Evolutionary conservation across 306 rosid species (phyloP), one percentile per base, ranked within the genome.

Genomic region (Dicorynia guianensis): DNA sequence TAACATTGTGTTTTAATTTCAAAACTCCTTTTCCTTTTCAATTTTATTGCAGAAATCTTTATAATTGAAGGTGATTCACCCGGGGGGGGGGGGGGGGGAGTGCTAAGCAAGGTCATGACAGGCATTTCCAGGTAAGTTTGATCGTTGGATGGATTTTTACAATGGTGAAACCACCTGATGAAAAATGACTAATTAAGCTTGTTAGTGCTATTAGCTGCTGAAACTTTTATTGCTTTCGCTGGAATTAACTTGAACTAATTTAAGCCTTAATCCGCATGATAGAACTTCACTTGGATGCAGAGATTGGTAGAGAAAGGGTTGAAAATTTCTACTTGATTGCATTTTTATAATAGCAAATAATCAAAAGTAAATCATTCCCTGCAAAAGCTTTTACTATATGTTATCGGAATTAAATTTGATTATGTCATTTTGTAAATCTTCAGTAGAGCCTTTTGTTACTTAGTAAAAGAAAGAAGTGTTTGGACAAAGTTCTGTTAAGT

Each of bases 1-100:
- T 62, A 18, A 38, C 6, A 42, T 65, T 34, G 11, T 54, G 43
- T 19, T 80, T n/a, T 63, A 47, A 76, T 40, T 76, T 33, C 36
- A 62, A 71, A 62, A 18, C 2, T 25, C 30, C 57, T 36, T 57
- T 55, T 69, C 75, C 8, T 65, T 71, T 50, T 50, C 72, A 63
- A 33, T 57, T 50, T 53, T 71, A 19, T 66, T 79, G 70, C 91
- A 95, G 98, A 95, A 85, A 92, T 95, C 75, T 95, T 95, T 83
- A 95, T 95, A 76, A 97, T 95, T 72, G 98, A 95, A 86, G 98
- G 98, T 73, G 98, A 95, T 82, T 95, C 98, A 33, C 97, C 98
- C 63, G 98, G 98, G 71, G n/a, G n/a, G n/a, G n/a, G n/a, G n/a
- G n/a, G n/a, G n/a, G n/a, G n/a, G 98, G 98, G 80, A 95, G 97